phyloP scores from a whole-genome alignment of 2,329 filamentous ascomycete genomes.

The Aspergillus costaricaensis region DNA sequence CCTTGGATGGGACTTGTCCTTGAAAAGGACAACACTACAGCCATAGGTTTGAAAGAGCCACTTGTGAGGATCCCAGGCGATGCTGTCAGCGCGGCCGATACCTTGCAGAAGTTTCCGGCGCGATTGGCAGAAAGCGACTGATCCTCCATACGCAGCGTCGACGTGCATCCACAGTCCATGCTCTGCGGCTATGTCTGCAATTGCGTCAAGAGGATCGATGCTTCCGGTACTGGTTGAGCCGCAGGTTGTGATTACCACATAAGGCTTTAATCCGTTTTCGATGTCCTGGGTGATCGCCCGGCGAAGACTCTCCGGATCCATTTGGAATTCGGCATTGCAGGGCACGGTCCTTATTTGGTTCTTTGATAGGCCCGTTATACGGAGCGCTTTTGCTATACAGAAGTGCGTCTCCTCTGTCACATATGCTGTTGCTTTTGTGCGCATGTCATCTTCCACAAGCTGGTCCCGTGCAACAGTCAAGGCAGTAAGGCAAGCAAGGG shows the following conservation, averaged over 20 bases:
- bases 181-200: slow-evolving; percentile 11
- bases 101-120: slow-evolving; percentile 11
- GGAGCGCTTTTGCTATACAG: slow-evolving; percentile 16
- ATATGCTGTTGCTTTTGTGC: slow-evolving; percentile 16
- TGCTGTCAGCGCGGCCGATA: slow-evolving; percentile 22
- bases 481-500: slow-evolving; percentile 25
- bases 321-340: slow-evolving; percentile 16
- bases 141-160: slow-evolving; percentile 25
- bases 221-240: slow-evolving; percentile 22
- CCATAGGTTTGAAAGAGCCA: slow-evolving; percentile 29
- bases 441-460: slow-evolving; percentile 3
- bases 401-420: slow-evolving; percentile 23
- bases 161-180: slow-evolving; percentile 26
- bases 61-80: slow-evolving; percentile 30
- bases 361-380: slow-evolving; percentile 18
- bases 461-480: slow-evolving; percentile 23
- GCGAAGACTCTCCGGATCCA: slow-evolving; percentile 8
- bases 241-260: slow-evolving; percentile 20
- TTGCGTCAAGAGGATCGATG: slow-evolving; percentile 22
- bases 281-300: slow-evolving; percentile 10
- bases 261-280: slow-evolving; percentile 7
- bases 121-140: slow-evolving; percentile 18
- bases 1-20: slow-evolving; percentile 13
- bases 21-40: slow-evolving; percentile 25
- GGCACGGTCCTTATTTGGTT: slow-evolving; percentile 17